Percentiles rank a stretch among this genome's conserved stretches.
Evolutionary conservation across 1,284 basidiomycete genomes (phyloP).

Genomic region (Heliocybe sulcata): DNA sequence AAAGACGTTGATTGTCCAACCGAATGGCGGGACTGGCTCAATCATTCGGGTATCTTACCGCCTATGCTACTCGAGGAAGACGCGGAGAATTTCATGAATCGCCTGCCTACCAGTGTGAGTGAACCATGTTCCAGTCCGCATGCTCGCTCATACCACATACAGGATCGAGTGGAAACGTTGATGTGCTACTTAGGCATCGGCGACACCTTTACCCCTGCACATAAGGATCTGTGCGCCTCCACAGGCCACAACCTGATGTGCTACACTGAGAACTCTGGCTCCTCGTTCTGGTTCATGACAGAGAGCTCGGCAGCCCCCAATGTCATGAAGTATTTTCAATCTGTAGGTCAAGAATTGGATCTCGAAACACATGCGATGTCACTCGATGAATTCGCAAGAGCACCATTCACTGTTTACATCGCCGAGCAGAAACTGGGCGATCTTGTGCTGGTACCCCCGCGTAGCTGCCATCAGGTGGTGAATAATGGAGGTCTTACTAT

Average conservation of each 20-base stretch:
- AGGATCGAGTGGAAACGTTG: slow-evolving; percentile 60
- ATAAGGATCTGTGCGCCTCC: slow-evolving; percentile 76
- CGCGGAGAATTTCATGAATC: slow-evolving; percentile 45
- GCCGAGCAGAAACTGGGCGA: slow-evolving; percentile 67
- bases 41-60: slow-evolving; percentile 37
- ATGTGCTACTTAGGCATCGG: slow-evolving; percentile 75
- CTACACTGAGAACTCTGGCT: slow-evolving; percentile 59
- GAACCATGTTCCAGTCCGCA: neutral
- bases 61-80: slow-evolving; percentile 37
- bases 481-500: slow-evolving; percentile 70
- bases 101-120: slow-evolving; percentile 40
- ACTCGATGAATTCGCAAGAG: slow-evolving; percentile 52
- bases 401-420: slow-evolving; percentile 62
- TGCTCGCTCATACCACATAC: slow-evolving; percentile 1
- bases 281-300: slow-evolving; percentile 81
- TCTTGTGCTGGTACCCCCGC: slow-evolving; percentile 69
- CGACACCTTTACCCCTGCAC: slow-evolving; percentile 67
- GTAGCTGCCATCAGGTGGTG: slow-evolving; percentile 73
- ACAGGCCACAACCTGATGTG: slow-evolving; percentile 80
- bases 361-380: slow-evolving; percentile 60
- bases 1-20: slow-evolving; percentile 66
- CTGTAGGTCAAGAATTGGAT: slow-evolving; percentile 56
- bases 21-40: slow-evolving; percentile 56
- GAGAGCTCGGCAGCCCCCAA: slow-evolving; percentile 40
- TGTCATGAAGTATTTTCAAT: slow-evolving; percentile 53